These are phyloP conservation scores for Nemania diffusa DNA, from an alignment of 2,329 filamentous ascomycete species.

Conservation along the genomic window DNA sequence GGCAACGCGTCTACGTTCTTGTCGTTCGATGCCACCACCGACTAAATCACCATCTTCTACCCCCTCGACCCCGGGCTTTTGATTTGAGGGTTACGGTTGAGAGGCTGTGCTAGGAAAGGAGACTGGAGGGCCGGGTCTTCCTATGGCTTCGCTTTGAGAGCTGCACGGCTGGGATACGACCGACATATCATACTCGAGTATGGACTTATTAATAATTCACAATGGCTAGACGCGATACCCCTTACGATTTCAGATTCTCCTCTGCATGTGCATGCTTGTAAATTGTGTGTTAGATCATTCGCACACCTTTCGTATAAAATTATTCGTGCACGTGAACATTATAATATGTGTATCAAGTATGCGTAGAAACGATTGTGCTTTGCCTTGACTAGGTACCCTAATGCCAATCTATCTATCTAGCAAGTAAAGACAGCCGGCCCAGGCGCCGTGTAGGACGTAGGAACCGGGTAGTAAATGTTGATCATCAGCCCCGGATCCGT, in stretches of 20 bases:
- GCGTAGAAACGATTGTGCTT: no score
- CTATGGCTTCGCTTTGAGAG: constrained; percentile 11
- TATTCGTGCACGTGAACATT: not conserved
- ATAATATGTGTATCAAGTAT: no score
- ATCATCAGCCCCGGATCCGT: constrained; percentile 56
- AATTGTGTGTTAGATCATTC: no score
- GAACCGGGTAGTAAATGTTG: constrained; percentile 57
- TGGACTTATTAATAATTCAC: constrained; percentile 29
- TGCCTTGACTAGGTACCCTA: not conserved
- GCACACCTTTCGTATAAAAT: not conserved
- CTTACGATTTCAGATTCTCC: not conserved
- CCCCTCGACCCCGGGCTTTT: no score
- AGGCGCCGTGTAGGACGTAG: constrained; percentile 51
- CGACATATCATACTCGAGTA: constrained; percentile 15
- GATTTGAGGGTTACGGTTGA: not conserved
- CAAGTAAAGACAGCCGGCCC: constrained; percentile 47
- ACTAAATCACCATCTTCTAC: constrained; percentile 25
- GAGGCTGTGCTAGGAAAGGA: not conserved
- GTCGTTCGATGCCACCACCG: constrained; percentile 49
- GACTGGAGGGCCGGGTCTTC: constrained; percentile 10
- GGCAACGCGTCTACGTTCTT: constrained; percentile 58
- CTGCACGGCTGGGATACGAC: not conserved
- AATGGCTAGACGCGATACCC: constrained; percentile 5
- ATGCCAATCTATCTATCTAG: constrained; percentile 30
- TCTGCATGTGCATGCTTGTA: not conserved